Base-by-base conservation (phyloP, 345 rosid species). In the Arabis hirsuta region DNA sequence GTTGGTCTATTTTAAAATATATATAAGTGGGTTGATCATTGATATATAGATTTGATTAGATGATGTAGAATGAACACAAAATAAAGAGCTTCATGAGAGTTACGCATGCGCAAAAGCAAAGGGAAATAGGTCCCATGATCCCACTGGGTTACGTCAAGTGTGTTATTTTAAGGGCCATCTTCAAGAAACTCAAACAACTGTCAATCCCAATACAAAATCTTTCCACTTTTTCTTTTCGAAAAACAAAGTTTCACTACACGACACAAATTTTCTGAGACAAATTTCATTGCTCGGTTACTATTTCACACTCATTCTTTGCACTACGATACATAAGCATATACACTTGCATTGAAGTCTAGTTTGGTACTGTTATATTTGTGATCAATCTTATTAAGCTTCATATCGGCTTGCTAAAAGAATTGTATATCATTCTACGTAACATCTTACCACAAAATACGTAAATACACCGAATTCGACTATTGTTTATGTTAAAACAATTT, bases 91-190 rank as follows among this genome's bases (percentile, higher is more conserved):
- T 29, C n/a, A 29, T 55, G 47, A 66, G 73, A 74, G 73, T 73
- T 47, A 73, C 72, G 77, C 77, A 73, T 73, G 78, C 78, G 61
- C 73, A 66, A 66, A 64, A 50, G 65, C 71, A 64, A 64, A 56
- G 45, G 9, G 13, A 10, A 55, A 74, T 7, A 67, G 78, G 53
- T 47, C 78, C 67, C 67, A 22, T 29, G 4, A 29, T 50, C 67
- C 73, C 26, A 66, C 78, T 74, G 32, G 47, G 73, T 50, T 50
- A 73, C 77, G 53, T 73, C 65, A 65, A 73, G 60, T 65, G 46
- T 73, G 20, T 72, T 62, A 46, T n/a, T 55, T 55, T 39, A 59
- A 22, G 65, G 71, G 32, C 60, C 60, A 24, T 55, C 50, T 55
- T 72, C 39, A 20, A 32, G 71, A 73, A 56, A 53, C 45, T 53